Percentiles rank a stretch among this genome's conserved stretches.
phyloP scores from a whole-genome alignment of 108 stramenopile species.

The Chaetoceros muelleri region DNA sequence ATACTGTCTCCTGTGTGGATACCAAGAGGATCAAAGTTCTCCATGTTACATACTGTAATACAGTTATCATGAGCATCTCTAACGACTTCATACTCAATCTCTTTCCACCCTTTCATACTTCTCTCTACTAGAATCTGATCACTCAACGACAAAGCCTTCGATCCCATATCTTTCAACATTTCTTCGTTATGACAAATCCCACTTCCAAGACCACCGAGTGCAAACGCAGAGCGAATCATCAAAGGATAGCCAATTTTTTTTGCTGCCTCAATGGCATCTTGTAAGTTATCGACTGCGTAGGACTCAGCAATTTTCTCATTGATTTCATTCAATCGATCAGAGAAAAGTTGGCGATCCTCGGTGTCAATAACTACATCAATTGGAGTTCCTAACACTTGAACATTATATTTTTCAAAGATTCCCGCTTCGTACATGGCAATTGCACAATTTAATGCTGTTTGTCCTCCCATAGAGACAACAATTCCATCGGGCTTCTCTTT shows the following conservation, averaged over 20 bases:
- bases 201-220: slow-evolving; percentile 95
- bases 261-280: slow-evolving; percentile 79
- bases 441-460: slow-evolving; percentile 97
- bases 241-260: slow-evolving; percentile 91
- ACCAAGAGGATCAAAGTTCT: slow-evolving; percentile 96
- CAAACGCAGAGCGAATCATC: slow-evolving; percentile 97
- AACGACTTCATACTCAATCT: slow-evolving; percentile 97
- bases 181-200: slow-evolving; percentile 87
- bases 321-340: slow-evolving; percentile 88
- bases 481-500: slow-evolving; percentile 97
- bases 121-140: slow-evolving; percentile 96
- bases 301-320: slow-evolving; percentile 94
- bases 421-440: slow-evolving; percentile 86
- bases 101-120: slow-evolving; percentile 97
- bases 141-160: slow-evolving; percentile 79
- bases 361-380: slow-evolving; percentile 91
- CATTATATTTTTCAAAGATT: slow-evolving; percentile 86
- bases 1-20: slow-evolving; percentile 98
- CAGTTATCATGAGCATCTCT: slow-evolving; percentile 84
- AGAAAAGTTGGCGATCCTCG: slow-evolving; percentile 96
- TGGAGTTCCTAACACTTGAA: slow-evolving; percentile 93
- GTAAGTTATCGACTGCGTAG: slow-evolving; percentile 64
- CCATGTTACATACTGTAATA: slow-evolving; percentile 99
- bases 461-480: slow-evolving; percentile 96
- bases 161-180: slow-evolving; percentile 74